Evolutionary conservation across 805 yeast species (phyloP).

Genomic region (Candida maris): DNA sequence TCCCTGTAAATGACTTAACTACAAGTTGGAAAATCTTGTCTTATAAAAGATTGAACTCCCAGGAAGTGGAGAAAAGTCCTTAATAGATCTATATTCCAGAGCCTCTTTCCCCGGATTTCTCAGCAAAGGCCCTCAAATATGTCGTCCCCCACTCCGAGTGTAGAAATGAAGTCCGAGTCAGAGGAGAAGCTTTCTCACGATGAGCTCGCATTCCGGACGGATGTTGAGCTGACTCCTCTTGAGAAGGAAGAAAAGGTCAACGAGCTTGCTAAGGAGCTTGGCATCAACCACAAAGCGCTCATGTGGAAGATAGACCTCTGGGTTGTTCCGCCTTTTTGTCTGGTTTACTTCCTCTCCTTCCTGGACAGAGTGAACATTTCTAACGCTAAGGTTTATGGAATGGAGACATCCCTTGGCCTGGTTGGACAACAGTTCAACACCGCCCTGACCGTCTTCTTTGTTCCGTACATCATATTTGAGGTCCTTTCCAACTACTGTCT

Average conservation of each 20-base stretch:
- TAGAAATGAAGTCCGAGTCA: constrained; percentile 15
- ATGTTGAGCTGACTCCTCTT: constrained; percentile 15
- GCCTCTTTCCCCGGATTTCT: too few species aligned
- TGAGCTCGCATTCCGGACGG: constrained; percentile 6
- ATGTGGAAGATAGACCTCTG: constrained; percentile 65
- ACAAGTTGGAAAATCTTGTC: not conserved
- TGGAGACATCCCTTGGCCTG: constrained; percentile 52
- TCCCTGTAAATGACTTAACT: not conserved
- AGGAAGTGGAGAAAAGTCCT: not conserved
- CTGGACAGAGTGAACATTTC: constrained; percentile 80
- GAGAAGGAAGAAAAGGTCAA: constrained; percentile 29
- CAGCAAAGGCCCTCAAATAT: too few species aligned
- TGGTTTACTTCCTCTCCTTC: constrained; percentile 72
- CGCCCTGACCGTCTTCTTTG: constrained; percentile 67
- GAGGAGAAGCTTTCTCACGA: constrained; percentile 14
- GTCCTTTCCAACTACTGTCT: constrained; percentile 60
- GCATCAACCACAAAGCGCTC: constrained; percentile 51
- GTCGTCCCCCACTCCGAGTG: constrained; percentile 20
- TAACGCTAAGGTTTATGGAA: constrained; percentile 73
- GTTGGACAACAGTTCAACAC: constrained; percentile 58
- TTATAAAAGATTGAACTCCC: not conserved
- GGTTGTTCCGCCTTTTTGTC: constrained; percentile 72
- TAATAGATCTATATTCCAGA: too few species aligned
- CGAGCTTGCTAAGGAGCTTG: constrained; percentile 39
- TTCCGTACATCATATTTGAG: constrained; percentile 65